Percentiles rank a stretch among this genome's conserved stretches.
phyloP scores from a whole-genome alignment of 2,329 filamentous ascomycete species.

The Sclerotinia glacialis region DNA sequence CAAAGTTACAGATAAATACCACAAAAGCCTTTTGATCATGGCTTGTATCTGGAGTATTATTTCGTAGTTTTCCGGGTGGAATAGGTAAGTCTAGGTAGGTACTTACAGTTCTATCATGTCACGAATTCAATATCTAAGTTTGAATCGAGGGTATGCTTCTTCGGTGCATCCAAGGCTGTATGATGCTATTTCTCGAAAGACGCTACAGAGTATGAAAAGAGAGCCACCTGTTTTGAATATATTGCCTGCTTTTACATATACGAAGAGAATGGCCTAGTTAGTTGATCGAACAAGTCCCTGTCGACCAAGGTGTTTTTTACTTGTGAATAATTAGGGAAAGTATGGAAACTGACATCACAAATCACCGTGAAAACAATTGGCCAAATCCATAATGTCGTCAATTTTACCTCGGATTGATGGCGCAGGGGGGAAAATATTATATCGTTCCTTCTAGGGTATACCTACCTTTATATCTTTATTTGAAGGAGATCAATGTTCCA shows the following conservation, averaged over 20 bases:
- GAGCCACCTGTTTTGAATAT: neutral
- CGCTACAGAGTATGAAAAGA: neutral
- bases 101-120: neutral
- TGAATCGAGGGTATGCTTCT: neutral
- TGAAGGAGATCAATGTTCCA: slow-evolving; percentile 1
- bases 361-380: neutral
- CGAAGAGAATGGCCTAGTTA: neutral
- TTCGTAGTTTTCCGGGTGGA: neutral
- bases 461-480: neutral
- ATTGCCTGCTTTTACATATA: neutral
- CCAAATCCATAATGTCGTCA: neutral
- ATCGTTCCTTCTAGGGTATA: neutral
- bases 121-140: neutral
- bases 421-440: neutral
- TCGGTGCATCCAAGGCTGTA: neutral
- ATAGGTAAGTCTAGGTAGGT: neutral
- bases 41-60: neutral
- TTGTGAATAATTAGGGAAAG: too few relatives aligned
- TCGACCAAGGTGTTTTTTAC: too few relatives aligned
- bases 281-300: neutral
- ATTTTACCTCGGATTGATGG: neutral
- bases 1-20: too few relatives aligned
- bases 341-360: neutral
- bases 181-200: neutral
- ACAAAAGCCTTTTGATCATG: neutral